Conservation (phyloP, 257 asterid genomes). For the Echites panduratus region DNA sequence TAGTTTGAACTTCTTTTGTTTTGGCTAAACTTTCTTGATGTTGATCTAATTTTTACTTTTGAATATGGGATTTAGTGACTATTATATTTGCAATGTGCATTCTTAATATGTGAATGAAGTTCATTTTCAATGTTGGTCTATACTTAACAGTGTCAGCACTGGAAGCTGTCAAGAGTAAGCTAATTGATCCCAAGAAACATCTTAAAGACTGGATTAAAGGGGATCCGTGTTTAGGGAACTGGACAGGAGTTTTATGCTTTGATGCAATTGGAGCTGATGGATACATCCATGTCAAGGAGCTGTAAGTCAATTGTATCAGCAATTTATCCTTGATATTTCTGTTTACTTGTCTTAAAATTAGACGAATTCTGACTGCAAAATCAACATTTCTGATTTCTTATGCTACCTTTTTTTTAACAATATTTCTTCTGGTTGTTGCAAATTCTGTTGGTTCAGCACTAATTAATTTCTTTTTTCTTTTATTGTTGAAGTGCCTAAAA, state of each 20-base stretch:
- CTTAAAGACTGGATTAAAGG: constrained; percentile 34
- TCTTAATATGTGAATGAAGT: not conserved
- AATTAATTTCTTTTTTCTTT: not conserved
- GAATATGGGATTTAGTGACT: not conserved
- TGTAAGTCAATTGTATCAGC: constrained; percentile 27
- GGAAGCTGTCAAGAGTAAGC: constrained; percentile 23
- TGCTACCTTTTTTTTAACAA: not conserved
- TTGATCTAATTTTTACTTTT: not conserved
- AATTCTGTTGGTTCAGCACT: not conserved
- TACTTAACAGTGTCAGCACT: constrained; percentile 30
- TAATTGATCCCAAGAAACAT: constrained; percentile 26
- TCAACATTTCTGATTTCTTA: not conserved
- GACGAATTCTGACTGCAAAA: not conserved
- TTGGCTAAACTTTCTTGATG: not conserved
- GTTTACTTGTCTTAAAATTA: not conserved
- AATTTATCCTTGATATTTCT: not conserved
- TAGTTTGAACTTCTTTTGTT: not conserved
- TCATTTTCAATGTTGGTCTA: not conserved
- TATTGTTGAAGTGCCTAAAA: not conserved
- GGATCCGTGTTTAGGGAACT: constrained; percentile 42
- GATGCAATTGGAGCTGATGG: constrained; percentile 23
- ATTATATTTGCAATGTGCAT: not conserved
- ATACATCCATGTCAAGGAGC: constrained; percentile 34
- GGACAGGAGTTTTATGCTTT: constrained; percentile 46
- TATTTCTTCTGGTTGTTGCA: not conserved